Percentiles rank a stretch among this genome's conserved stretches.
phyloP scores from a whole-genome alignment of 768 basidiomycete genomes.

The Amanita pallidorosea region DNA sequence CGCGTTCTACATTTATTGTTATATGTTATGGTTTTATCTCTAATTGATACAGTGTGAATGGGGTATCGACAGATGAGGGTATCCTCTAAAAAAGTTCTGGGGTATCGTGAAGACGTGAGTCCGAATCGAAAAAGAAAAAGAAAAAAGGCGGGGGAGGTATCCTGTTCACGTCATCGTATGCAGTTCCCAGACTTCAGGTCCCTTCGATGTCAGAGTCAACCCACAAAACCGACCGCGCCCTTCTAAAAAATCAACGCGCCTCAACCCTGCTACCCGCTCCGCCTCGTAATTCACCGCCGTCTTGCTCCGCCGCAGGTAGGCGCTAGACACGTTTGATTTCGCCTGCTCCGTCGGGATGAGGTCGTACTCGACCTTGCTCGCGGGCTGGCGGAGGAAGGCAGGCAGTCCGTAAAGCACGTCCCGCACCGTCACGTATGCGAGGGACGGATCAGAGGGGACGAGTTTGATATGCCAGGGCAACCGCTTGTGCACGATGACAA shows the following conservation, averaged over 20 bases:
- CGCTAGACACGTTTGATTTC: slow-evolving; percentile 20
- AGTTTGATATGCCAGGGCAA: slow-evolving; percentile 5
- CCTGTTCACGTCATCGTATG: slow-evolving; percentile 3
- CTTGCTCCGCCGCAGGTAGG: slow-evolving; percentile 31
- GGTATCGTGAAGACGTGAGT: background rate
- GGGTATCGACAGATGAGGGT: background rate
- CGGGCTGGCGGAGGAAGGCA: slow-evolving; percentile 27
- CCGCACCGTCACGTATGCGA: slow-evolving; percentile 20
- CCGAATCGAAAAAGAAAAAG: background rate
- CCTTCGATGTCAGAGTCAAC: slow-evolving; percentile 14
- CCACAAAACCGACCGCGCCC: slow-evolving; percentile 30
- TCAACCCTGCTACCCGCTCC: slow-evolving; percentile 38
- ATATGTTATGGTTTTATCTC: background rate
- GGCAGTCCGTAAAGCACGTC: slow-evolving; percentile 42
- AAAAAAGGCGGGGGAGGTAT: too few species aligned
- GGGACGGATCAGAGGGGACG: slow-evolving; percentile 4
- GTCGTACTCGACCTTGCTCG: slow-evolving; percentile 29
- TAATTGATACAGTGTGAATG: background rate
- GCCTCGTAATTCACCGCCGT: slow-evolving; percentile 18
- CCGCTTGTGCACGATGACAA: slow-evolving; percentile 2
- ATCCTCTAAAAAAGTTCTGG: background rate
- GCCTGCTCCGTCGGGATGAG: slow-evolving; percentile 20
- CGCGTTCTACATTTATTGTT: background rate
- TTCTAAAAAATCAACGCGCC: slow-evolving; percentile 44
- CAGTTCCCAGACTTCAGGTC: slow-evolving; percentile 5